Percentiles rank a stretch among this genome's conserved stretches.
These are phyloP conservation scores for Umbelopsis sp. DNA, from an alignment of 371 early-diverging fungal species.

Conservation along the genomic window DNA sequence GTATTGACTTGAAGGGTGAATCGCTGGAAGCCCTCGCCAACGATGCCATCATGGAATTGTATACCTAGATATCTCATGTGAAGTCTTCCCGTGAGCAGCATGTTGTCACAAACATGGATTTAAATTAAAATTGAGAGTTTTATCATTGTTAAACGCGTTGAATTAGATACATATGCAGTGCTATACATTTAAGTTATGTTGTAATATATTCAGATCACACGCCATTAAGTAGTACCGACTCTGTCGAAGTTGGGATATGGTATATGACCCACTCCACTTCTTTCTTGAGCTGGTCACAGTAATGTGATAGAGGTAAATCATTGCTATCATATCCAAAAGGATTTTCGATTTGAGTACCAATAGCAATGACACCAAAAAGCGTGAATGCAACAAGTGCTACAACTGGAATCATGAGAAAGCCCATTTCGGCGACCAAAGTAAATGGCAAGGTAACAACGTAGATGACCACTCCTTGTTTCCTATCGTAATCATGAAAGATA, in stretches of 20 bases:
- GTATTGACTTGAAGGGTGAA: constrained; percentile 55
- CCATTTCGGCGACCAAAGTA: constrained; percentile 59
- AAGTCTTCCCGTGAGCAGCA: not conserved
- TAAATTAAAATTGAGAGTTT: not conserved
- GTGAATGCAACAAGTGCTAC: constrained; percentile 69
- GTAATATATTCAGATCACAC: not conserved
- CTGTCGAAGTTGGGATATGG: constrained; percentile 42
- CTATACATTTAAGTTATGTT: not conserved
- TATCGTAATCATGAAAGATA: constrained; percentile 14
- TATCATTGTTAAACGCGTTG: too few relatives aligned
- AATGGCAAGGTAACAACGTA: constrained; percentile 75
- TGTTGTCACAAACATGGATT: not conserved
- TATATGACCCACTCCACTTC: constrained; percentile 52
- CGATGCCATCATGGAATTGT: constrained; percentile 9
- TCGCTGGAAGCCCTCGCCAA: constrained; percentile 20
- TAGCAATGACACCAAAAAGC: constrained; percentile 76
- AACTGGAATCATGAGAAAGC: constrained; percentile 62
- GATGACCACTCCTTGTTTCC: constrained; percentile 70
- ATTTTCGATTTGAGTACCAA: constrained; percentile 59
- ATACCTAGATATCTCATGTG: not conserved
- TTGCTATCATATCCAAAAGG: constrained; percentile 72
- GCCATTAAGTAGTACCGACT: constrained; percentile 41
- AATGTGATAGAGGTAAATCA: constrained; percentile 48
- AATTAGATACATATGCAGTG: too few relatives aligned
- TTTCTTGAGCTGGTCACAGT: constrained; percentile 44